These are phyloP conservation scores for Cladosporium sp. DNA, from an alignment of 2,329 filamentous ascomycete genomes.

Conservation along the genomic window DNA sequence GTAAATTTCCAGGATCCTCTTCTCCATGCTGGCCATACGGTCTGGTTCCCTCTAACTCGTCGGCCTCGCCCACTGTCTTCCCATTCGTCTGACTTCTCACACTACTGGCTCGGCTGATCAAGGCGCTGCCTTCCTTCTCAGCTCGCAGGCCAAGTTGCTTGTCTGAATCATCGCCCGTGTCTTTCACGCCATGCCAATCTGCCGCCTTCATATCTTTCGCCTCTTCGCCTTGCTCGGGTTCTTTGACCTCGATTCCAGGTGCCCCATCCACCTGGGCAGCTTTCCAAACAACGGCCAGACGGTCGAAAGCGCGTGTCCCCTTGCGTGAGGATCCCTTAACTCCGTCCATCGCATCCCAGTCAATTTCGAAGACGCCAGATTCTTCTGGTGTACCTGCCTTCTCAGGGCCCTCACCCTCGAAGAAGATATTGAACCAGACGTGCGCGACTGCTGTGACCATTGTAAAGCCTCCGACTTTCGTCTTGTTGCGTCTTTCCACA, in stretches of 20 bases:
- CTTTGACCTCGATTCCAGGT: slow-evolving; percentile 40
- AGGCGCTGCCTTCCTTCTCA: slow-evolving; percentile 57
- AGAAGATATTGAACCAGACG: slow-evolving; percentile 94
- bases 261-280: slow-evolving; percentile 27
- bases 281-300: slow-evolving; percentile 79
- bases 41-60: not conserved
- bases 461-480: slow-evolving; percentile 66
- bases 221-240: slow-evolving; percentile 60
- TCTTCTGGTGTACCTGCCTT: slow-evolving; percentile 58
- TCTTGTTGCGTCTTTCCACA: slow-evolving; percentile 77
- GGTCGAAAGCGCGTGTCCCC: slow-evolving; percentile 74
- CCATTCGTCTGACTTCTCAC: slow-evolving; percentile 29
- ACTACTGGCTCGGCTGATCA: slow-evolving; percentile 68
- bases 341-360: slow-evolving; percentile 81
- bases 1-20: not conserved
- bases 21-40: slow-evolving; percentile 1
- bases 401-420: slow-evolving; percentile 75
- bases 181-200: slow-evolving; percentile 64
- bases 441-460: slow-evolving; percentile 92
- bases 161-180: slow-evolving; percentile 32
- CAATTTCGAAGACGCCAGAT: slow-evolving; percentile 64
- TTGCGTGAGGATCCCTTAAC: slow-evolving; percentile 85
- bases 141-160: slow-evolving; percentile 64
- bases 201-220: slow-evolving; percentile 65
- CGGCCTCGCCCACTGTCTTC: not conserved